phyloP scores from a whole-genome alignment of 2,329 filamentous ascomycete species.

The Thelonectria rubi region DNA sequence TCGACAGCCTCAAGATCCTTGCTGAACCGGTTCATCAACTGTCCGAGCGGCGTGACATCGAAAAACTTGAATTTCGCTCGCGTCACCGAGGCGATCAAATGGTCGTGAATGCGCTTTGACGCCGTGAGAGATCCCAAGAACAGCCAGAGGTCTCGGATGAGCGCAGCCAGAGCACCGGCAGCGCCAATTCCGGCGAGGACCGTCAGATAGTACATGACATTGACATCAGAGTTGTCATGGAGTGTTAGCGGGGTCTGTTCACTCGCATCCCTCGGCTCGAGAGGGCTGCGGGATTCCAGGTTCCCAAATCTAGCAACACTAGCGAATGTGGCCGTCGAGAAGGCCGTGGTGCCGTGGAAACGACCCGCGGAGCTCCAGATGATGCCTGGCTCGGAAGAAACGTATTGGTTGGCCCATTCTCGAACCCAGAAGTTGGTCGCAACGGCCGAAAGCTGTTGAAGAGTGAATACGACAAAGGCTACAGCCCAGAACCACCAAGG shows the following conservation, averaged over 20 bases:
- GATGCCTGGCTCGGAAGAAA: constrained; percentile 51
- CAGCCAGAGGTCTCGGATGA: constrained; percentile 84
- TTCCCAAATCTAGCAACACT: constrained; percentile 52
- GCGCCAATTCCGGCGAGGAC: constrained; percentile 85
- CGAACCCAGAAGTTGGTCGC: constrained; percentile 95
- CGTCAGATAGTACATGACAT: constrained; percentile 83
- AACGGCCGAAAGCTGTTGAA: constrained; percentile 86
- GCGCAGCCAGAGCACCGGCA: constrained; percentile 80
- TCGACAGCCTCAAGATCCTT: constrained; percentile 96
- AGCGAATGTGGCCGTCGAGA: constrained; percentile 46
- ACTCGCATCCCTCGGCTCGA: constrained; percentile 3
- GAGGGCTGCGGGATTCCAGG: constrained; percentile 8
- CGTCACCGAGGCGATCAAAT: constrained; percentile 80
- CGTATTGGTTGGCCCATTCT: constrained; percentile 93
- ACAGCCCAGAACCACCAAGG: constrained; percentile 93
- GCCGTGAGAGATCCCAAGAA: constrained; percentile 93
- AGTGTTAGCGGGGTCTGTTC: constrained; percentile 20
- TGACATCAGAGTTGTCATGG: constrained; percentile 64
- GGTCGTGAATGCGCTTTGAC: constrained; percentile 83
- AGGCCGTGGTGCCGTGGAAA: constrained; percentile 39
- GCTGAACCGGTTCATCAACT: constrained; percentile 98
- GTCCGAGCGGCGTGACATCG: constrained; percentile 92
- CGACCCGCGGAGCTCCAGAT: constrained; percentile 34
- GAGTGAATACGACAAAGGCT: constrained; percentile 76
- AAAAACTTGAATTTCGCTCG: constrained; percentile 98